Evolutionary conservation across 352 stramenopile genomes (phyloP).

Genomic region (Phytopythium delawarense): DNA sequence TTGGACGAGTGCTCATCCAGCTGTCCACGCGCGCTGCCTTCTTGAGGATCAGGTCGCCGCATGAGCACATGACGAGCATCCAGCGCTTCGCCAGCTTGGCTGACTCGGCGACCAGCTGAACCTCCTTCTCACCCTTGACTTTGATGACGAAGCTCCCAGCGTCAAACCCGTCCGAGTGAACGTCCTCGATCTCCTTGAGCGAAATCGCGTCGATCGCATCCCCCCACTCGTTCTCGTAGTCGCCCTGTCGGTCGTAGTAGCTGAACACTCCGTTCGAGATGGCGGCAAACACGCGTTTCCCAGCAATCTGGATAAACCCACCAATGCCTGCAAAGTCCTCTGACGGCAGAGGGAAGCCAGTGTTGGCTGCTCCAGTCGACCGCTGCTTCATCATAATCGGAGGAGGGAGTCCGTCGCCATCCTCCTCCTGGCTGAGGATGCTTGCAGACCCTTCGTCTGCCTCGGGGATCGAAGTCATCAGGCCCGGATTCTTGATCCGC

Average conservation of each 20-base stretch:
- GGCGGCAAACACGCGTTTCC: slow-evolving; percentile 56
- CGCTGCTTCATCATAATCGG: slow-evolving; percentile 2
- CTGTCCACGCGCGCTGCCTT: slow-evolving; percentile 59
- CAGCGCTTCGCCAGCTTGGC: slow-evolving; percentile 69
- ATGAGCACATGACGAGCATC: slow-evolving; percentile 90
- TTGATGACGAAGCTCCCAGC: slow-evolving; percentile 75
- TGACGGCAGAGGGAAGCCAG: slow-evolving; percentile 16
- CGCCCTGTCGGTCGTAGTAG: slow-evolving; percentile 81
- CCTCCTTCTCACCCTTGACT: slow-evolving; percentile 63
- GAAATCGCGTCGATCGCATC: slow-evolving; percentile 81
- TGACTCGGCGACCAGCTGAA: slow-evolving; percentile 68
- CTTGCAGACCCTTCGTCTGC: slow-evolving; percentile 32
- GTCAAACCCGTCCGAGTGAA: slow-evolving; percentile 72
- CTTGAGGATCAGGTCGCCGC: slow-evolving; percentile 68
- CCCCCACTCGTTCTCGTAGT: slow-evolving; percentile 82
- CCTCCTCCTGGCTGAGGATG: slow-evolving; percentile 20
- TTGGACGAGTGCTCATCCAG: slow-evolving; percentile 74
- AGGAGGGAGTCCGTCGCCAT: slow-evolving; percentile 11
- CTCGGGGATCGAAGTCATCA: slow-evolving; percentile 49
- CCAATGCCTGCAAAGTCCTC: slow-evolving; percentile 56
- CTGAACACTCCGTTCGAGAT: slow-evolving; percentile 85
- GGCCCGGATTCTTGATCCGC: slow-evolving; percentile 34
- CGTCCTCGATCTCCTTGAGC: slow-evolving; percentile 69
- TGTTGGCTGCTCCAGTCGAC: slow-evolving; percentile 4
- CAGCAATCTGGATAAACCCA: slow-evolving; percentile 63